Conservation (phyloP, 2,329 filamentous ascomycete genomes). For the Alternaria metachromatica region DNA sequence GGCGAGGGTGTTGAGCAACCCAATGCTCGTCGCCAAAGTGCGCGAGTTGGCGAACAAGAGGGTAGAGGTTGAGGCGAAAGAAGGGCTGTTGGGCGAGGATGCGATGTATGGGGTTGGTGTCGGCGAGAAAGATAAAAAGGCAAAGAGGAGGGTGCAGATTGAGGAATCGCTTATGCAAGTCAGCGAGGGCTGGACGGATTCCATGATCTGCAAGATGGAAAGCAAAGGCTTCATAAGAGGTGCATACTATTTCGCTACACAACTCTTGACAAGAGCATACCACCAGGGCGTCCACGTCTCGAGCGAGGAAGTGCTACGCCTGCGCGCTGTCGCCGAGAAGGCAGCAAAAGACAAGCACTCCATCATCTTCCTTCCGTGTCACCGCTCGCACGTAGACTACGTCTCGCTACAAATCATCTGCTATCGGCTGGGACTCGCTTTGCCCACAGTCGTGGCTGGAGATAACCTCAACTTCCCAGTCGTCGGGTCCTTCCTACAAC, state of each 20-base stretch:
- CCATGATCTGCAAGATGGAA: slow-evolving; percentile 99
- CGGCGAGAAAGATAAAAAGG: slow-evolving; percentile 62
- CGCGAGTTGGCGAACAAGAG: slow-evolving; percentile 76
- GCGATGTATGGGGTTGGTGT: slow-evolving; percentile 47
- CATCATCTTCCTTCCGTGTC: slow-evolving; percentile 93
- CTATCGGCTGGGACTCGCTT: slow-evolving; percentile 85
- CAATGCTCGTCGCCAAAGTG: slow-evolving; percentile 77
- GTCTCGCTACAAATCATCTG: slow-evolving; percentile 94
- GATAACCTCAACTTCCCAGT: slow-evolving; percentile 96
- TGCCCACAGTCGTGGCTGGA: slow-evolving; percentile 91
- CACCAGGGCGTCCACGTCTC: slow-evolving; percentile 98
- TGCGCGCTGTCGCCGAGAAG: slow-evolving; percentile 81
- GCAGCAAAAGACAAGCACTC: slow-evolving; percentile 89
- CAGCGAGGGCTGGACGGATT: slow-evolving; percentile 83
- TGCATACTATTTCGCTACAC: slow-evolving; percentile 88
- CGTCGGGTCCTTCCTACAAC: slow-evolving; percentile 87
- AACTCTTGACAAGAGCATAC: slow-evolving; percentile 89
- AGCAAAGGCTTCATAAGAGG: slow-evolving; percentile 89
- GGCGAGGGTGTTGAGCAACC: slow-evolving; percentile 73
- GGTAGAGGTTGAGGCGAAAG: slow-evolving; percentile 75
- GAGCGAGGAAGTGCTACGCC: slow-evolving; percentile 85
- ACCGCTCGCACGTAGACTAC: slow-evolving; percentile 95
- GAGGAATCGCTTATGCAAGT: slow-evolving; percentile 78
- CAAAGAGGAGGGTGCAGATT: slow-evolving; percentile 72
- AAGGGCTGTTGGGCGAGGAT: slow-evolving; percentile 67